Base-by-base conservation (phyloP, 139 green algal species). In the Nannochloris sp. region DNA sequence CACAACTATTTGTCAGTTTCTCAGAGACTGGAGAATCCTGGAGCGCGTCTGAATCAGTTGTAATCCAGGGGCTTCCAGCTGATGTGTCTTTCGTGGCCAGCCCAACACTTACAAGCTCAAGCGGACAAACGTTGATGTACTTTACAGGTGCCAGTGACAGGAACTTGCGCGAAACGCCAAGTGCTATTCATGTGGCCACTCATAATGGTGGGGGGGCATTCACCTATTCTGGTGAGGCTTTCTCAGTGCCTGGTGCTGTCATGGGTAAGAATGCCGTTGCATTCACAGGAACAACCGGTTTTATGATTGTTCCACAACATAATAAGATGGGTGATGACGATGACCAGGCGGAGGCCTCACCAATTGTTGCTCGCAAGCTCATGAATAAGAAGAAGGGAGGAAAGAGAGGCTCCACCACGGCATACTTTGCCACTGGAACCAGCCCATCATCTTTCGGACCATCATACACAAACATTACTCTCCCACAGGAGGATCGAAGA, bases 21-120 rank as follows among this genome's bases (percentile, higher is more conserved):
- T 53, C 46, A 26, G 46, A 53, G 46, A 53, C 46, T 28, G 46
- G 46, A 53, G 46, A 53, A 23, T 53, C 46, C 46, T 53, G 46
- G 46, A 53, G 46, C 46, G 12, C 16, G 17, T 53, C 46, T 20
- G 46, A 53, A 53, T 11, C 17, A 53, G 46, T 53, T 53, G 46
- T 53, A 9, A 53, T 53, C 46, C 46, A 53, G 46, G 46, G 46
- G 46, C 46, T 53, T 23, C 46, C 46, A 9, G 46, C 46, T 0
- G 46, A 5, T 9, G 46, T 53, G 17, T 53, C 46, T 53, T 53
- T 53, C 20, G 46, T 53, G 16, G 12, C 46, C 6, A 53, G n/a
- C 6, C 46, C 46, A 28, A 53, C 46, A 26, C 46, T 53, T 14
- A 53, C 46, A 28, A 2, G 9, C 17, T 53, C 46, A 11, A 11